A percentile compares a stretch with the other conserved stretches of the same genome.
These are phyloP conservation scores for Trichoderma afroharzianum DNA, from an alignment of 2,329 filamentous ascomycete genomes.

Conservation along the genomic window DNA sequence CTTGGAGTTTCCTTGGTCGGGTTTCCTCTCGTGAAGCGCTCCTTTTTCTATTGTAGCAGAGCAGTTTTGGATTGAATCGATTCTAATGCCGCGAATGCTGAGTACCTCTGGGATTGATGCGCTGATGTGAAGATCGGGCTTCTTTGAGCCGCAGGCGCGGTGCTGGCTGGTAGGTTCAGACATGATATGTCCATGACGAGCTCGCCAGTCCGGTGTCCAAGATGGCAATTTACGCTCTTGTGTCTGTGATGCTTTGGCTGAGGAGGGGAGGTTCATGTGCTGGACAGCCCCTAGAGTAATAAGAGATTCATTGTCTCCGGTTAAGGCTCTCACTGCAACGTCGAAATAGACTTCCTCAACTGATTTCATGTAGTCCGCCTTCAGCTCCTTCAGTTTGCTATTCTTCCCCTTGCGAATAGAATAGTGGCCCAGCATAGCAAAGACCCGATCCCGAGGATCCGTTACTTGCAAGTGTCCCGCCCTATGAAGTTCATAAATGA, in stretches of 20 bases:
- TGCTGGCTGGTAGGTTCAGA: not conserved
- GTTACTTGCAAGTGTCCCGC: not conserved
- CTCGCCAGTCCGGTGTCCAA: not conserved
- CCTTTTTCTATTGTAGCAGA: not conserved
- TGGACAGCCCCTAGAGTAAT: not conserved
- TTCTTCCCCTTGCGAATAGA: not conserved
- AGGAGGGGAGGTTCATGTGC: not conserved
- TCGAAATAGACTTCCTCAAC: not conserved
- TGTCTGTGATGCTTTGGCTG: rapidly evolving
- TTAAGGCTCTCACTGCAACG: not conserved
- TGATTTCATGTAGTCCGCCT: not conserved
- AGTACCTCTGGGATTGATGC: not conserved
- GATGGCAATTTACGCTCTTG: not conserved
- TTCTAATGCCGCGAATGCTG: not conserved
- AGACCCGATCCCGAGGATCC: not conserved
- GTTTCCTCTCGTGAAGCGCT: not conserved
- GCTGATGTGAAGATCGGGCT: not conserved
- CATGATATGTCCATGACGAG: not conserved
- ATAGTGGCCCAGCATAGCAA: not conserved
- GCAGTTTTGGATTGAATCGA: not conserved
- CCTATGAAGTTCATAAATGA: not conserved
- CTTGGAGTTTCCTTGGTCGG: not conserved
- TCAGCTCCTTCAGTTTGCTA: not conserved
- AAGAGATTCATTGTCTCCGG: not conserved
- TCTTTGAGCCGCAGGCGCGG: not conserved